A percentile compares a stretch with the other conserved stretches of the same genome.
These are phyloP conservation scores for Yamadazyma ubonensis DNA, from an alignment of 805 yeast genomes.

Conservation along the genomic window DNA sequence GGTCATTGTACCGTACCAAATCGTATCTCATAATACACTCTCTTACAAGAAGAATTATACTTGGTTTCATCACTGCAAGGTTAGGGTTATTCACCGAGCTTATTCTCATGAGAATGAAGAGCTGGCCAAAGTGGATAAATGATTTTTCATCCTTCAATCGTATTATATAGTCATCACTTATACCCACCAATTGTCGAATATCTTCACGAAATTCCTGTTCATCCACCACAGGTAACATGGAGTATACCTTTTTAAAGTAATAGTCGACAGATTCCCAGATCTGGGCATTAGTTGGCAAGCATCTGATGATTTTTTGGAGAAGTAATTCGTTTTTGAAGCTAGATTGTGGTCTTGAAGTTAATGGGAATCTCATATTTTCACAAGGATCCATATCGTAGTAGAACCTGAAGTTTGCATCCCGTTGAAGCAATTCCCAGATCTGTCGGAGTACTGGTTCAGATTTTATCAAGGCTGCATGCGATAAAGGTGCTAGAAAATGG, in stretches of 20 bases:
- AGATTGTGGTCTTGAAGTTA: not conserved
- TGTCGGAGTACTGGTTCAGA: constrained; percentile 2
- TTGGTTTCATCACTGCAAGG: constrained; percentile 16
- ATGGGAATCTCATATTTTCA: not conserved
- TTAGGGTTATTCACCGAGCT: constrained; percentile 12
- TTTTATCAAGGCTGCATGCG: constrained; percentile 3
- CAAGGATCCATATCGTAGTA: not conserved
- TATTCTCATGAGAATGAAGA: constrained; percentile 29
- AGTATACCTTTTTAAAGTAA: constrained; percentile 57
- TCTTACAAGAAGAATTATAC: constrained; percentile 29
- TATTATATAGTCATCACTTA: constrained; percentile 23
- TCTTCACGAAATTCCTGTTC: constrained; percentile 49
- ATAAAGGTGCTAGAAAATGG: constrained; percentile 3
- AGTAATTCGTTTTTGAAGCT: not conserved
- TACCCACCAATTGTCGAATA: constrained; percentile 45
- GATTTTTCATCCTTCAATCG: constrained; percentile 24
- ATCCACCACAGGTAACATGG: constrained; percentile 64
- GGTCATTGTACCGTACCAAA: constrained; percentile 36
- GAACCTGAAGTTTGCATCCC: not conserved
- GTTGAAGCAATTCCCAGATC: not conserved
- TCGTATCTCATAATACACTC: constrained; percentile 35
- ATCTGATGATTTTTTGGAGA: constrained; percentile 5
- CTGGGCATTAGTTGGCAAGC: constrained; percentile 4
- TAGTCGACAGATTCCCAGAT: constrained; percentile 56
- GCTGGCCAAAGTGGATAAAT: constrained; percentile 31